These are phyloP conservation scores for Paracamarosporium sp. DNA, from an alignment of 2,329 filamentous ascomycete genomes.

Conservation along the genomic window DNA sequence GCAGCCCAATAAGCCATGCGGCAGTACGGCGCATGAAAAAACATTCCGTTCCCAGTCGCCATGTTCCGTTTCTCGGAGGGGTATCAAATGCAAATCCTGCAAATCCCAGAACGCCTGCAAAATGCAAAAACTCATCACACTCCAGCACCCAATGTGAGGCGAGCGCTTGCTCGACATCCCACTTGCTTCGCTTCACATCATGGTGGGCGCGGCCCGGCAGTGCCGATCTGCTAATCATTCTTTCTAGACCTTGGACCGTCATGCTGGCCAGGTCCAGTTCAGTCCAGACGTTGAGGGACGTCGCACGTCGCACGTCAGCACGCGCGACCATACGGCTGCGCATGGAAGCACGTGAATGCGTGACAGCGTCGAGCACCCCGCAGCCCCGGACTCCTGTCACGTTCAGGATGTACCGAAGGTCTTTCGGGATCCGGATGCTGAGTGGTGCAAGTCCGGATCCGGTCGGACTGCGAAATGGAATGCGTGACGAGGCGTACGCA, in stretches of 20 bases:
- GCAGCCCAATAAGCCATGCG: constrained; percentile 27
- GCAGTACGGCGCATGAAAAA: constrained; percentile 29
- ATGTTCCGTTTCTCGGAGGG: constrained; percentile 19
- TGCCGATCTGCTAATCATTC: constrained; percentile 8
- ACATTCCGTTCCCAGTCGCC: constrained; percentile 20
- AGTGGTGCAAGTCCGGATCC: constrained; percentile 1
- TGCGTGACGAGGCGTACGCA: not conserved
- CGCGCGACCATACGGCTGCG: not conserved
- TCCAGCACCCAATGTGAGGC: constrained; percentile 6
- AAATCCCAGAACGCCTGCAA: constrained; percentile 14
- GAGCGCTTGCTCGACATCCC: not conserved
- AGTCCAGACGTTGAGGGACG: not conserved
- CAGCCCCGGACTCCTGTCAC: not conserved
- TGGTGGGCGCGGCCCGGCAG: not conserved
- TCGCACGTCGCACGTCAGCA: constrained; percentile 6
- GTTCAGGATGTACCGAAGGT: not conserved
- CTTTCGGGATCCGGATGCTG: not conserved
- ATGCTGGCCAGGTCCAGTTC: not conserved
- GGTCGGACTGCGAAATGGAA: not conserved
- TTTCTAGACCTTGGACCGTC: not conserved
- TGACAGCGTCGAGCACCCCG: not conserved
- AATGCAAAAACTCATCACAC: constrained; percentile 13
- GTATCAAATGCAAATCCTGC: constrained; percentile 23
- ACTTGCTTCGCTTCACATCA: not conserved
- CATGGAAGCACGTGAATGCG: not conserved